Percentiles rank a stretch among this genome's conserved stretches.
Conservation (phyloP, 495 filamentous ascomycete genomes). For the Pseudomonodictys pantanalensis region DNA sequence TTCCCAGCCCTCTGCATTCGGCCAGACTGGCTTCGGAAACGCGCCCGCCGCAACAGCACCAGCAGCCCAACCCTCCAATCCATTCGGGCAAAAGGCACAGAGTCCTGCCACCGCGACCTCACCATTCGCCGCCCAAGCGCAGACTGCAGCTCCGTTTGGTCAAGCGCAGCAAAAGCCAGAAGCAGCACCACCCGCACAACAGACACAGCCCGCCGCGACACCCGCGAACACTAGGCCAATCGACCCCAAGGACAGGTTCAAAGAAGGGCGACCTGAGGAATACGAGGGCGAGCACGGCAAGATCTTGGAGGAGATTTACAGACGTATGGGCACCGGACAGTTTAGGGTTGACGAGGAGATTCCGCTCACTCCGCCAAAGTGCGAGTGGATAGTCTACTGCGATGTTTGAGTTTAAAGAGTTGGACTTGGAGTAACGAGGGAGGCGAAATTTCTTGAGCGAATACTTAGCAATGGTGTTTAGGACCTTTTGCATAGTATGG, state of each 20-base stretch:
- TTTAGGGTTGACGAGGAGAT: conserved; percentile 53
- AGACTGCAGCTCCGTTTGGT: neutral
- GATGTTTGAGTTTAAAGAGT: no score
- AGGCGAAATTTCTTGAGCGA: no score
- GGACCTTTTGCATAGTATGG: no score
- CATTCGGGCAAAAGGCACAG: conserved; percentile 1
- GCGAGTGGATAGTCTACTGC: conserved; percentile 59
- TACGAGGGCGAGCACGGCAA: conserved; percentile 51
- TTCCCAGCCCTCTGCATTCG: conserved; percentile 12
- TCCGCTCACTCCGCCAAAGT: conserved; percentile 68
- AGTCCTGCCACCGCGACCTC: conserved; percentile 12
- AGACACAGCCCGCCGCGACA: neutral
- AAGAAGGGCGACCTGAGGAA: conserved; percentile 50
- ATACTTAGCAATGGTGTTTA: neutral
- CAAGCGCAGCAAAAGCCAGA: conserved; percentile 1
- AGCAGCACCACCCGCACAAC: conserved; percentile 12
- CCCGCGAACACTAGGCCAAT: conserved; percentile 38
- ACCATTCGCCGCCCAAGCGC: neutral
- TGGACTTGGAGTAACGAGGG: no score
- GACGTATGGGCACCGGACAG: conserved; percentile 56
- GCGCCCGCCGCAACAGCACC: neutral
- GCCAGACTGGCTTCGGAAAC: conserved; percentile 1
- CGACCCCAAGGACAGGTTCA: conserved; percentile 41
- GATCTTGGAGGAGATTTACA: conserved; percentile 56
- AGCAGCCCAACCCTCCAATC: neutral